phyloP scores from a whole-genome alignment of 2,329 filamentous ascomycete species.

The Xylaria sp. region DNA sequence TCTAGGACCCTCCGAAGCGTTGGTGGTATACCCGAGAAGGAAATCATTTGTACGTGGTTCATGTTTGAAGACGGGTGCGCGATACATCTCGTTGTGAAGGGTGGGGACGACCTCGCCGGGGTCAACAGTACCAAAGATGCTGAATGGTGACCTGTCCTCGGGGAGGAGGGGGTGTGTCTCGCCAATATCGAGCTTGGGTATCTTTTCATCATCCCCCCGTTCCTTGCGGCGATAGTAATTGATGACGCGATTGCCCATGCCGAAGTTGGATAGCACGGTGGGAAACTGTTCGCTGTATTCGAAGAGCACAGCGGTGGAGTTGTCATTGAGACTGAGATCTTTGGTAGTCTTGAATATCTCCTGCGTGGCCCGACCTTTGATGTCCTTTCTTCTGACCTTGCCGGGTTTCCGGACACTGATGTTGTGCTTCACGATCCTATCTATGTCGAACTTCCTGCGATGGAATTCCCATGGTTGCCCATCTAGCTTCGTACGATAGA shows the following conservation, averaged over 20 bases:
- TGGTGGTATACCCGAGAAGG: constrained; percentile 83
- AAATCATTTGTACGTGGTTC: constrained; percentile 83
- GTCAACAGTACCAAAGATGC: constrained; percentile 92
- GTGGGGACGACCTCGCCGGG: constrained; percentile 91
- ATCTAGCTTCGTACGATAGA: constrained; percentile 88
- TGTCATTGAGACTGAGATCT: constrained; percentile 88
- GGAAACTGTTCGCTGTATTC: constrained; percentile 97
- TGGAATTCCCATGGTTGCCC: constrained; percentile 75
- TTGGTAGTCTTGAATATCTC: constrained; percentile 83
- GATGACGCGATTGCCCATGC: constrained; percentile 95
- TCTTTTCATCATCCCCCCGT: constrained; percentile 75
- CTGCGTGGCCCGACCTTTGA: constrained; percentile 81
- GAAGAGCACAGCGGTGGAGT: constrained; percentile 85
- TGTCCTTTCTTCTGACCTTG: constrained; percentile 81
- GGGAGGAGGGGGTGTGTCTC: constrained; percentile 89
- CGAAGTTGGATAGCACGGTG: constrained; percentile 92
- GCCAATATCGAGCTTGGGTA: constrained; percentile 85
- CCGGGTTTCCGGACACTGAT: constrained; percentile 62
- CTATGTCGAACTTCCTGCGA: constrained; percentile 77
- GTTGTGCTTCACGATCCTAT: constrained; percentile 55
- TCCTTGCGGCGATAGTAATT: constrained; percentile 95
- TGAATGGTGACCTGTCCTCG: constrained; percentile 95
- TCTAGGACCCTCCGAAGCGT: constrained; percentile 77
- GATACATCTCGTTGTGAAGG: constrained; percentile 94
- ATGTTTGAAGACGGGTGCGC: constrained; percentile 93